Evolutionary conservation across 495 filamentous ascomycete species (phyloP).

Genomic region (Penicillium lagena): DNA sequence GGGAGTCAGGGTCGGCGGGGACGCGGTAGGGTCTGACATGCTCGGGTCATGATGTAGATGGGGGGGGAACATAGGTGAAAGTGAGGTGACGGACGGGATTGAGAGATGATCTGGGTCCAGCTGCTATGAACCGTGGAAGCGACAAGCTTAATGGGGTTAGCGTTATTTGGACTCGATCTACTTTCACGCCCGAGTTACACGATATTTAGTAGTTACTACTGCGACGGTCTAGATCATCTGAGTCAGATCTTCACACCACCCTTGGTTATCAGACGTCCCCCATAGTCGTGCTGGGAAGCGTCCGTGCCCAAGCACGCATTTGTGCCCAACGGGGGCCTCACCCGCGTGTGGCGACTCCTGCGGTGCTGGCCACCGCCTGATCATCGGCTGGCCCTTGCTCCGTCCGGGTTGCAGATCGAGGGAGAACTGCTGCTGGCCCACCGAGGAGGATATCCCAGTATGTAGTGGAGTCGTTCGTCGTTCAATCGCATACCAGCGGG

Average conservation of each 20-base stretch:
- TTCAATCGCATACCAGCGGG: too few species aligned
- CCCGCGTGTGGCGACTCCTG: not conserved
- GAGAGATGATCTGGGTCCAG: not conserved
- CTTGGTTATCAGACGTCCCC: not conserved
- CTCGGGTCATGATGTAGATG: conserved; percentile 13
- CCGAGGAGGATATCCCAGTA: conserved; percentile 1
- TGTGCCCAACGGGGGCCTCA: conserved; percentile 30
- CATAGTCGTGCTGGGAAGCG: conserved; percentile 11
- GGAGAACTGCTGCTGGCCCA: not conserved
- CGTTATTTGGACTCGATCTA: not conserved
- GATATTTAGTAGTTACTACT: too few species aligned
- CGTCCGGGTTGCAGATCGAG: not conserved
- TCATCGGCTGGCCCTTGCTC: not conserved
- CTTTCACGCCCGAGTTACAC: too few species aligned
- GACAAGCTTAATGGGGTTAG: conserved; percentile 10
- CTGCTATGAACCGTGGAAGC: conserved; percentile 4
- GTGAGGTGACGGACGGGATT: not conserved
- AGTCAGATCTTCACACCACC: conserved; percentile 7
- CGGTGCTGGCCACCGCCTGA: not conserved
- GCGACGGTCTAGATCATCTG: not conserved
- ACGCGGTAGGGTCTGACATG: conserved; percentile 24
- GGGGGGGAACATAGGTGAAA: not conserved
- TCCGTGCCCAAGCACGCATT: conserved; percentile 40
- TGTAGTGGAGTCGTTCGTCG: too few species aligned
- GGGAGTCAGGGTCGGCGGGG: conserved; percentile 36